A percentile compares a stretch with the other conserved stretches of the same genome.
phyloP scores from a whole-genome alignment of 2,329 filamentous ascomycete species.

The Grosmannia clavigera region DNA sequence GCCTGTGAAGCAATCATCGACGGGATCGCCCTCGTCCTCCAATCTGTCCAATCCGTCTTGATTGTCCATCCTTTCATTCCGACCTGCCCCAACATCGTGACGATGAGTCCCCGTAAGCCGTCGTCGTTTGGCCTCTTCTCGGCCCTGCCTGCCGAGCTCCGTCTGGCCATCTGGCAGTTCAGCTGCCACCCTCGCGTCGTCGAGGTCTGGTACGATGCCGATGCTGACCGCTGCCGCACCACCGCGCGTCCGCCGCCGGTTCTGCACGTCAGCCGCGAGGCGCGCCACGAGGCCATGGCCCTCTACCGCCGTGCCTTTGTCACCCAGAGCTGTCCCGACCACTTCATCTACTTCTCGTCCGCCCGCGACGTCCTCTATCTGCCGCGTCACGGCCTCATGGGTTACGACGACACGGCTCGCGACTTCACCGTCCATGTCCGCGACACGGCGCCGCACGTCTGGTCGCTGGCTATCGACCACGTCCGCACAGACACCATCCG shows the following conservation, averaged over 20 bases:
- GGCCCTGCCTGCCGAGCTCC: conserved; percentile 25
- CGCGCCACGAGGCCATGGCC: conserved; percentile 26
- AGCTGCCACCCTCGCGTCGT: conserved; percentile 25
- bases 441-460: conserved; percentile 21
- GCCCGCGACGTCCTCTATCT: conserved; percentile 25
- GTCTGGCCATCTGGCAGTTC: conserved; percentile 27
- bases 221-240: conserved; percentile 23
- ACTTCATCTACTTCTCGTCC: conserved; percentile 26
- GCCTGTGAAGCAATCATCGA: not conserved
- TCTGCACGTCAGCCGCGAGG: conserved; percentile 29
- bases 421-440: conserved; percentile 27
- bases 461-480: conserved; percentile 32
- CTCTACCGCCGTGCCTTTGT: conserved; percentile 25
- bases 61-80: not conserved
- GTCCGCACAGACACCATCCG: conserved; percentile 29
- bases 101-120: not conserved
- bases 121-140: conserved; percentile 20
- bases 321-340: conserved; percentile 18
- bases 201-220: conserved; percentile 25
- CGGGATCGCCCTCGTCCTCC: not conserved
- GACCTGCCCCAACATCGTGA: not conserved
- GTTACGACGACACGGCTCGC: conserved; percentile 27
- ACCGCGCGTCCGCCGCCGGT: conserved; percentile 25
- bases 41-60: not conserved
- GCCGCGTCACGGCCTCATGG: conserved; percentile 24